Evolutionary conservation across 345 rosid species (phyloP), one percentile per base, ranked within the genome.

Genomic region (Erysimum cheiranthoides): DNA sequence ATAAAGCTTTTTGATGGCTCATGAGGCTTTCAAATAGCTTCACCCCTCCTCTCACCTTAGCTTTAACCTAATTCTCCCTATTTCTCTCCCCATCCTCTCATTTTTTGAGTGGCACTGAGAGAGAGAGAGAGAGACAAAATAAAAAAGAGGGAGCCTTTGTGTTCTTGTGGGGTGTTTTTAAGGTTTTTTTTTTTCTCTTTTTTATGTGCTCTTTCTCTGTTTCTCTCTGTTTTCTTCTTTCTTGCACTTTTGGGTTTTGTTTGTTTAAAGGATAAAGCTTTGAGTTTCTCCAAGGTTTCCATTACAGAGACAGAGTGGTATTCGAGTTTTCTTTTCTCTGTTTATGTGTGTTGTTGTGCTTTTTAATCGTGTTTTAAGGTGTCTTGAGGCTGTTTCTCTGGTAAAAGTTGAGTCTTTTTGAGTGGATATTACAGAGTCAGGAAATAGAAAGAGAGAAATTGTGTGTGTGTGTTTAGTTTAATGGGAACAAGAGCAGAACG

Each of bases 11-110:
- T 21, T 65, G 68, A 39, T 65, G 68, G 72, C 73, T 78, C 73
- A 72, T 66, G 63, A 51, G 68, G n/a, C 69, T 66, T 61, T 67
- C 69, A 83, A 87, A 83, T 85, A 87, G 88, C 88, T 84, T 85
- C 94, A 88, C 89, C 88, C 84, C 85, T 79, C 46, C 75, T 83
- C 85, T 85, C 84, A 77, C 36, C 18, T 38, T 9, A 1, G 40
- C 78, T 82, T 51, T 73, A 61, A 75, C 86, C 63, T 66, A 63
- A 52, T 31, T 4, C 53, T 27, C 70, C 54, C 54, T 54, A 10
- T 63, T 45, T 74, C 43, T 65, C 50, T 52, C 60, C 72, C 71
- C 50, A 58, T 66, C 77, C 69, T 58, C 74, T 78, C 77, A 30
- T 59, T 65, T 71, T 71, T 57, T 50, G 17, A 69, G 79, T 69